Conservation (phyloP, 257 asterid genomes). For the Solanum ossicruentum region DNA sequence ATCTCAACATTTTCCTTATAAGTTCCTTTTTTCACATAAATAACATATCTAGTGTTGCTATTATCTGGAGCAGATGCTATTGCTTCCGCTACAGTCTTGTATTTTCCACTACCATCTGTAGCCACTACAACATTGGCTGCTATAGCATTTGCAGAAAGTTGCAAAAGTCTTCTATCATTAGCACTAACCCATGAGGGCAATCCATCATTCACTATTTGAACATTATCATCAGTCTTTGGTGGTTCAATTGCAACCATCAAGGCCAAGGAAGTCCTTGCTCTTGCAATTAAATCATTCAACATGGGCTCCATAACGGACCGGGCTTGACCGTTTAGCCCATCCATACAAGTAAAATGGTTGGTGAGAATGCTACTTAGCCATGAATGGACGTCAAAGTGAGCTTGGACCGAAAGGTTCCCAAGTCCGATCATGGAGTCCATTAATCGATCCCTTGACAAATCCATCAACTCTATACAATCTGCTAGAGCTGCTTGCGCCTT, state of each 20-base stretch:
- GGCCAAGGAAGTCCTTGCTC: constrained; percentile 12
- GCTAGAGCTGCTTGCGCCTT: constrained; percentile 1
- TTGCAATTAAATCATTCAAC: constrained; percentile 3
- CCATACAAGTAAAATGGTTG: constrained; percentile 14
- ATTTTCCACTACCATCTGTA: constrained; percentile 20
- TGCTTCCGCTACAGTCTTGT: constrained; percentile 13
- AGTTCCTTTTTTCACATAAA: constrained; percentile 14
- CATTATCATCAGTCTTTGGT: background rate
- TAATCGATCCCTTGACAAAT: constrained; percentile 11
- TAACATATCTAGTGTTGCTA: constrained; percentile 5
- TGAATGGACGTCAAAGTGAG: constrained; percentile 9
- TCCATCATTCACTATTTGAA: background rate
- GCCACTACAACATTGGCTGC: constrained; percentile 18
- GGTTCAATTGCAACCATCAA: constrained; percentile 7
- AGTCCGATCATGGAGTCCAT: constrained; percentile 14
- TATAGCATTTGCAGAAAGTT: background rate
- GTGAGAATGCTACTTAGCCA: constrained; percentile 21
- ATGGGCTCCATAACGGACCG: constrained; percentile 5
- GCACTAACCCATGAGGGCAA: constrained; percentile 13
- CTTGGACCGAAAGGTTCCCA: background rate
- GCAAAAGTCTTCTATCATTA: constrained; percentile 10
- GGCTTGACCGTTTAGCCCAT: constrained; percentile 1
- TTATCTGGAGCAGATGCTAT: constrained; percentile 14
- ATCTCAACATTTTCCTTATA: constrained; percentile 17
- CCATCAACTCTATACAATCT: constrained; percentile 20